phyloP scores from a whole-genome alignment of 768 basidiomycete species.

The Hygrophorus pudorinus region DNA sequence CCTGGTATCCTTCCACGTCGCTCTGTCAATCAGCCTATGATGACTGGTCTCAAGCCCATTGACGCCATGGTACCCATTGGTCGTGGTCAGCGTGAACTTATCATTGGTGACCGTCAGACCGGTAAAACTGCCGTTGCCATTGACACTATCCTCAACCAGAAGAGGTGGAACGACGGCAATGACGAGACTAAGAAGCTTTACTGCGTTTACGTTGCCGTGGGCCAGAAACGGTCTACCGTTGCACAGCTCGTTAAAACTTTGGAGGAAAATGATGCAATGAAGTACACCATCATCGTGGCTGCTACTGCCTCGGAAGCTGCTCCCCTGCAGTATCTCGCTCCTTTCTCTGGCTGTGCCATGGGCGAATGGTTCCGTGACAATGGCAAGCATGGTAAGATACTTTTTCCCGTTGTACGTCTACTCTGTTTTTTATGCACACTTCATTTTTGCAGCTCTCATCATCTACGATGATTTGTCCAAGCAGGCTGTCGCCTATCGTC shows the following conservation, averaged over 20 bases:
- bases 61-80: conserved; percentile 99
- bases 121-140: conserved; percentile 99
- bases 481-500: conserved; percentile 99
- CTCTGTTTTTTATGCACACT: conserved; percentile 30
- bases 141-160: conserved; percentile 99
- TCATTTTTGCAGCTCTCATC: conserved; percentile 61
- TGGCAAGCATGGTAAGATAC: conserved; percentile 86
- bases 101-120: conserved; percentile 99
- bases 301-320: conserved; percentile 99
- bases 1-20: conserved; percentile 99
- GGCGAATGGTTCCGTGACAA: conserved; percentile 99
- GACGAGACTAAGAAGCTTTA: conserved; percentile 98
- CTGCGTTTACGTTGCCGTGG: conserved; percentile 99
- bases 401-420: not conserved
- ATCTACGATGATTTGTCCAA: conserved; percentile 99
- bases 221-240: conserved; percentile 99
- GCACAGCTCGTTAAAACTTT: conserved; percentile 99
- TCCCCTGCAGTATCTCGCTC: conserved; percentile 97
- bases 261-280: conserved; percentile 99
- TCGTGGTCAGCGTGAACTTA: conserved; percentile 99
- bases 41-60: conserved; percentile 99
- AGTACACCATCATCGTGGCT: conserved; percentile 99
- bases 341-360: conserved; percentile 99
- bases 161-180: conserved; percentile 97
- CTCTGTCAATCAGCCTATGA: conserved; percentile 99